Evolutionary conservation across 345 rosid species (phyloP).

Genomic region (Bretschneidera sinensis): DNA sequence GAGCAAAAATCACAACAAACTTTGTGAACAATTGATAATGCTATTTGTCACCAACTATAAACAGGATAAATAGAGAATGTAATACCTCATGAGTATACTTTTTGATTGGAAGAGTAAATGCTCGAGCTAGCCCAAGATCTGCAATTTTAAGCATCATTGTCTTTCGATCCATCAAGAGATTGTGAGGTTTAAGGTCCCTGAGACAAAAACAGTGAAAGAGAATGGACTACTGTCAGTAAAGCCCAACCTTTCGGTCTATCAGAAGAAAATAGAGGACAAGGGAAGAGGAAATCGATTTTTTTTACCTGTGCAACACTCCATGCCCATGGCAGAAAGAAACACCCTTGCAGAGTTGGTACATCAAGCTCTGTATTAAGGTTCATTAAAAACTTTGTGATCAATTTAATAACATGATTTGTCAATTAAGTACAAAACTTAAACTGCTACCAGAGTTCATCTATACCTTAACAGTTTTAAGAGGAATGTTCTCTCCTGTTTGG

Average conservation of each 20-base stretch:
- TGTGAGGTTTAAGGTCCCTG: conserved; percentile 98
- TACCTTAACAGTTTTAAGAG: conserved; percentile 53
- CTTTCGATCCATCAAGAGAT: conserved; percentile 80
- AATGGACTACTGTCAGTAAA: neutral
- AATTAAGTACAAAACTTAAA: too few species aligned
- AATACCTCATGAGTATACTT: conserved; percentile 93
- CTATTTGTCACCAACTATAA: neutral
- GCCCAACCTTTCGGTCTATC: neutral
- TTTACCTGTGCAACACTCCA: conserved; percentile 86
- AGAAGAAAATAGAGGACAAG: neutral
- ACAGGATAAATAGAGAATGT: neutral
- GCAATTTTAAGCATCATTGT: conserved; percentile 80
- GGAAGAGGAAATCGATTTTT: neutral
- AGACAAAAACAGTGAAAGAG: neutral
- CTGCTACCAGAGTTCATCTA: neutral
- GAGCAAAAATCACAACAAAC: neutral
- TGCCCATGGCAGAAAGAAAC: conserved; percentile 96
- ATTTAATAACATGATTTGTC: too few species aligned
- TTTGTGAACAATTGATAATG: neutral
- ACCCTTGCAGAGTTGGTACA: conserved; percentile 96
- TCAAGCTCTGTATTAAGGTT: conserved; percentile 57
- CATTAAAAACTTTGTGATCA: too few species aligned
- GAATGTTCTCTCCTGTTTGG: conserved; percentile 52
- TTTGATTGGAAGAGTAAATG: conserved; percentile 86
- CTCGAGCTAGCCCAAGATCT: conserved; percentile 90